Conservation (phyloP, 345 rosid genomes). For the Sonneratia alba region DNA sequence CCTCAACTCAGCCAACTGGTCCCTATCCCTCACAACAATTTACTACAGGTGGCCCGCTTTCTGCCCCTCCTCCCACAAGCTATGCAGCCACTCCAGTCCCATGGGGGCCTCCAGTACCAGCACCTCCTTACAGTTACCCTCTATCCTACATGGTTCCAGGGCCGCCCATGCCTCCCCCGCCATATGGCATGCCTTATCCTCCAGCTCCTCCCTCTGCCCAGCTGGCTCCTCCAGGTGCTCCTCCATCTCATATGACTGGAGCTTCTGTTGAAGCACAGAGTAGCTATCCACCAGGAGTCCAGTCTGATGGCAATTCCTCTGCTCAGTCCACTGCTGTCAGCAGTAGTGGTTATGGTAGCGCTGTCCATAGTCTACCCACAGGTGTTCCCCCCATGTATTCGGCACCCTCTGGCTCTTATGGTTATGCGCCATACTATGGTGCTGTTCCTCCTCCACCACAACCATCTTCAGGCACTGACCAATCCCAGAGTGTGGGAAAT, state of each 20-base stretch:
- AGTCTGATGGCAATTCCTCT: conserved; percentile 50
- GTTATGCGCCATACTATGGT: conserved; percentile 63
- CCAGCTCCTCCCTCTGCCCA: conserved; percentile 40
- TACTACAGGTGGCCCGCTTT: conserved; percentile 61
- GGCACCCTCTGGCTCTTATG: conserved; percentile 25
- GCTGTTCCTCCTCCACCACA: conserved; percentile 71
- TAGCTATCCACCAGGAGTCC: conserved; percentile 86
- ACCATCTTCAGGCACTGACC: conserved; percentile 40
- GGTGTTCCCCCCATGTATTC: conserved; percentile 49
- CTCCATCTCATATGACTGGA: conserved; percentile 34
- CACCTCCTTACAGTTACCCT: conserved; percentile 64
- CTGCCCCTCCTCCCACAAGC: conserved; percentile 44
- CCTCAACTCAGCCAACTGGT: conserved; percentile 53
- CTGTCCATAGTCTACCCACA: conserved; percentile 32
- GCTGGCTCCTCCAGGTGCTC: conserved; percentile 61
- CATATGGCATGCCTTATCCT: conserved; percentile 77
- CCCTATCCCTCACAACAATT: conserved; percentile 74
- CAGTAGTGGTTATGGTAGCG: conserved; percentile 42
- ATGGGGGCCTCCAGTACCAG: conserved; percentile 86
- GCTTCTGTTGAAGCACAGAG: conserved; percentile 56
- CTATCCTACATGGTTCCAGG: conserved; percentile 68
- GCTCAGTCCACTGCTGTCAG: conserved; percentile 31
- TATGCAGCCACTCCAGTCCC: conserved; percentile 62
- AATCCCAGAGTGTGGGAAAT: conserved; percentile 48
- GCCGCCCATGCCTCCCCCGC: conserved; percentile 65